These are phyloP conservation scores for Lumnitzera littorea DNA, from an alignment of 345 rosid species.

Conservation along the genomic window DNA sequence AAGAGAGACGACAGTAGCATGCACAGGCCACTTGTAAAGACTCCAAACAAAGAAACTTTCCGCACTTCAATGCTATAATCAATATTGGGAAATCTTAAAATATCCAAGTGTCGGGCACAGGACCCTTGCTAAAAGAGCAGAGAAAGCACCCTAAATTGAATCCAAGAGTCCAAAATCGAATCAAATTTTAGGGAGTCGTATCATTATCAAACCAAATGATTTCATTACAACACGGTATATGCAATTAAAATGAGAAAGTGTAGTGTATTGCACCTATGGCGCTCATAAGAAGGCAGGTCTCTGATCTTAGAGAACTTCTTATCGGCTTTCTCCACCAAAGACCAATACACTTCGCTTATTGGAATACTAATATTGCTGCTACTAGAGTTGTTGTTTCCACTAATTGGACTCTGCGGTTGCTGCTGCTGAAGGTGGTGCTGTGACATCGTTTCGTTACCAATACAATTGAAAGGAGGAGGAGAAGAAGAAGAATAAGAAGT, in stretches of 20 bases:
- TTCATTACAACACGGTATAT: background rate
- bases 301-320: constrained; percentile 96
- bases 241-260: too few species aligned
- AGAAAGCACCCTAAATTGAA: background rate
- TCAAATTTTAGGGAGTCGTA: background rate
- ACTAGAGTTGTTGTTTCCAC: constrained; percentile 37
- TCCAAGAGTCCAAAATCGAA: background rate
- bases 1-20: too few species aligned
- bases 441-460: constrained; percentile 4
- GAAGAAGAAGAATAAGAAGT: too few species aligned
- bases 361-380: constrained; percentile 35
- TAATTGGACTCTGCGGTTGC: constrained; percentile 15
- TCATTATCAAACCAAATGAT: background rate
- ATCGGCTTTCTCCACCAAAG: constrained; percentile 92
- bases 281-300: constrained; percentile 92
- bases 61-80: too few species aligned
- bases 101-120: too few species aligned
- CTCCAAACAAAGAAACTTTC: too few species aligned
- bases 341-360: constrained; percentile 83
- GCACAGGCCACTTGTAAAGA: too few species aligned
- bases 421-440: constrained; percentile 5
- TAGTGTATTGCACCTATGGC: constrained; percentile 48
- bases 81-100: too few species aligned
- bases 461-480: too few species aligned
- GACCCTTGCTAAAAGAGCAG: background rate